These are phyloP conservation scores for Chaetoceros tenuissimus DNA, from an alignment of 108 stramenopile species.

Conservation along the genomic window DNA sequence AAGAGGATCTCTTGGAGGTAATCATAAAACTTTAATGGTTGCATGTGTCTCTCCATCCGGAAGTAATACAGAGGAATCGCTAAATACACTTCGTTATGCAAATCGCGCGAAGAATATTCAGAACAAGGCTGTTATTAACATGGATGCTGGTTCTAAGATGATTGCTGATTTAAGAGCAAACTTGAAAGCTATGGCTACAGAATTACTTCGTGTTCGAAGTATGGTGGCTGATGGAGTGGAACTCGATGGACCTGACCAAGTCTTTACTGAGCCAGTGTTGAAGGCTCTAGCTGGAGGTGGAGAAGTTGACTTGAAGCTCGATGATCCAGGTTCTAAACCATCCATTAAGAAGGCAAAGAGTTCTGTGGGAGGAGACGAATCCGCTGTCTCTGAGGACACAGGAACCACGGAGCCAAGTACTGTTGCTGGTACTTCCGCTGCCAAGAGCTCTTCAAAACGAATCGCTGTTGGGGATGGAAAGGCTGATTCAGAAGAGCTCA, in stretches of 20 bases:
- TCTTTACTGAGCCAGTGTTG: conserved; percentile 32
- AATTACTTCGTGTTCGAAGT: conserved; percentile 35
- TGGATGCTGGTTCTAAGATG: conserved; percentile 48
- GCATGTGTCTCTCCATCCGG: conserved; percentile 84
- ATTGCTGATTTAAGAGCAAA: conserved; percentile 32
- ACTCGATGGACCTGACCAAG: conserved; percentile 19
- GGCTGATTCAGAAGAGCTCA: neutral
- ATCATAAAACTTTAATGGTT: conserved; percentile 96
- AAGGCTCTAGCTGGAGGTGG: conserved; percentile 33
- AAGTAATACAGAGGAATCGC: conserved; percentile 81
- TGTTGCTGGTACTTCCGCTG: conserved; percentile 1
- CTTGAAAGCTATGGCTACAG: conserved; percentile 42
- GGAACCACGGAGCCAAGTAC: conserved; percentile 1
- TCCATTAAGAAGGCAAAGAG: neutral
- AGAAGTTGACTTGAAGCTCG: conserved; percentile 11
- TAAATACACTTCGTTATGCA: conserved; percentile 94
- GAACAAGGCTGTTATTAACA: conserved; percentile 68
- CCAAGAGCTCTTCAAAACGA: neutral
- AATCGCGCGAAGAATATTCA: conserved; percentile 97
- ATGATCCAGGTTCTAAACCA: neutral
- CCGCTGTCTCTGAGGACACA: neutral
- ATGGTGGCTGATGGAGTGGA: conserved; percentile 11
- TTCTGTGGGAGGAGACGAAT: neutral
- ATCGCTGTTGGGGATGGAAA: neutral
- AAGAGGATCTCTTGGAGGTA: conserved; percentile 90